Percentiles rank a stretch among this genome's conserved stretches.
phyloP scores from a whole-genome alignment of 2,329 filamentous ascomycete species.

The Cladosporium sp. region DNA sequence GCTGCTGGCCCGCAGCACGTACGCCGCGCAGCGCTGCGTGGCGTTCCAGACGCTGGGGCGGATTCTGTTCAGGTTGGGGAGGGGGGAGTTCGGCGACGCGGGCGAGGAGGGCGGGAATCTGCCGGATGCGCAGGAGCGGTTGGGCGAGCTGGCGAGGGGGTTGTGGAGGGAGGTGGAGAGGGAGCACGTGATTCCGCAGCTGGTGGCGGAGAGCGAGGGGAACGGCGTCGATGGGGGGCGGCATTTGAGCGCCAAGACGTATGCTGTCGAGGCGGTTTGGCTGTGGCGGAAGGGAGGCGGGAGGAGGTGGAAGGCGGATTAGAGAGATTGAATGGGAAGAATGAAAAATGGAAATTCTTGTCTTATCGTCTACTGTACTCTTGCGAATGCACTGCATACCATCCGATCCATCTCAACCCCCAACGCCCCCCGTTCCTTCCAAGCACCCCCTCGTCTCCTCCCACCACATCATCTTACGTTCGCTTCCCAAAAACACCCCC shows the following conservation, averaged over 20 bases:
- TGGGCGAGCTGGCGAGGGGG: slow-evolving; percentile 56
- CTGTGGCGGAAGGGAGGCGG: slow-evolving; percentile 69
- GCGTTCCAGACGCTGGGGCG: slow-evolving; percentile 87
- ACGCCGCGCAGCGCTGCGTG: slow-evolving; percentile 81
- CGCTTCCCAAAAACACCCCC: slow-evolving; percentile 14
- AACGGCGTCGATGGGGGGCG: slow-evolving; percentile 49
- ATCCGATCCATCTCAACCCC: background rate
- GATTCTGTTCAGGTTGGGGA: slow-evolving; percentile 74
- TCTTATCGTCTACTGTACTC: background rate
- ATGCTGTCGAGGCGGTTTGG: slow-evolving; percentile 87
- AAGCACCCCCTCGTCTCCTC: background rate
- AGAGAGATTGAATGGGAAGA: background rate
- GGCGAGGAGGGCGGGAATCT: slow-evolving; percentile 34
- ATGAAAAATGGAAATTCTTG: background rate
- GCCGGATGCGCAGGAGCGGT: slow-evolving; percentile 42
- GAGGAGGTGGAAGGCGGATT: slow-evolving; percentile 50
- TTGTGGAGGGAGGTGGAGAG: slow-evolving; percentile 77
- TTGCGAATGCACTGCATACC: too few species aligned
- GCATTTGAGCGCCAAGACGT: slow-evolving; percentile 74
- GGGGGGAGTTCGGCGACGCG: slow-evolving; percentile 57
- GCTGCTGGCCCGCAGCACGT: slow-evolving; percentile 69
- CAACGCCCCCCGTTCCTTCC: background rate
- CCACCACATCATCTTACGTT: background rate
- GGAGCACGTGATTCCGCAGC: slow-evolving; percentile 66
- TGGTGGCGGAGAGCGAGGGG: slow-evolving; percentile 67